Evolutionary conservation across 441 rosid species (phyloP).

Genomic region (Aleurites moluccanus): DNA sequence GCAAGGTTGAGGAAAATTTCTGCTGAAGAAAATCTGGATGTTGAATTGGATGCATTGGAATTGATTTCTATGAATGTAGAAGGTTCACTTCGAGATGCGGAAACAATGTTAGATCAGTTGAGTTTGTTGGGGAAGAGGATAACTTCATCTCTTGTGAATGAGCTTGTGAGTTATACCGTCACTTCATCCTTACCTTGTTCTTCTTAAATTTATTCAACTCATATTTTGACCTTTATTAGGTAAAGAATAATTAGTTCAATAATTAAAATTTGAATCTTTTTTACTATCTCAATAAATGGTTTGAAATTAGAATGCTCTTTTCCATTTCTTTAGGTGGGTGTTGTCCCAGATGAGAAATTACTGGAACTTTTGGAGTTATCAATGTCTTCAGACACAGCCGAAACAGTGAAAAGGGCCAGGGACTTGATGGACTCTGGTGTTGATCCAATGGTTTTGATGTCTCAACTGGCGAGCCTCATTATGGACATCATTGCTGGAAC

Average conservation of each 20-base stretch:
- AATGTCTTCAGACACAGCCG: constrained; percentile 91
- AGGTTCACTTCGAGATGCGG: constrained; percentile 98
- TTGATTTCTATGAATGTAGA: constrained; percentile 90
- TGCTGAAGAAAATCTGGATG: constrained; percentile 76
- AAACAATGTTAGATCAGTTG: constrained; percentile 95
- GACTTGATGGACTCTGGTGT: constrained; percentile 93
- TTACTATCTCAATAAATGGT: neutral
- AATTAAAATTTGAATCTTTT: neutral
- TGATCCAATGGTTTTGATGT: constrained; percentile 94
- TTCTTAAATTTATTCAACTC: neutral
- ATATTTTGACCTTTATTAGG: neutral
- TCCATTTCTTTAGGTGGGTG: constrained; percentile 65
- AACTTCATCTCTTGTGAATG: constrained; percentile 81
- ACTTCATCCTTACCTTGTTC: constrained; percentile 11
- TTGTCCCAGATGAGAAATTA: constrained; percentile 91
- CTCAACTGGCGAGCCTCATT: constrained; percentile 95
- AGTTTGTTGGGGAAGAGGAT: constrained; percentile 91
- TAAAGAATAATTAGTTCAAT: neutral
- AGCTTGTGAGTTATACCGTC: constrained; percentile 68
- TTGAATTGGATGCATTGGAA: constrained; percentile 82
- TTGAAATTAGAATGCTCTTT: constrained; percentile 14
- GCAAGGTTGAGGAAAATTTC: constrained; percentile 69
- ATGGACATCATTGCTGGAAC: constrained; percentile 98
- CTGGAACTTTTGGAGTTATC: constrained; percentile 94
- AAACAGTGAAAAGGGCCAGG: constrained; percentile 92